Conservation (phyloP, 1,284 basidiomycete genomes). For the Cutaneotrichosporon dermatis region DNA sequence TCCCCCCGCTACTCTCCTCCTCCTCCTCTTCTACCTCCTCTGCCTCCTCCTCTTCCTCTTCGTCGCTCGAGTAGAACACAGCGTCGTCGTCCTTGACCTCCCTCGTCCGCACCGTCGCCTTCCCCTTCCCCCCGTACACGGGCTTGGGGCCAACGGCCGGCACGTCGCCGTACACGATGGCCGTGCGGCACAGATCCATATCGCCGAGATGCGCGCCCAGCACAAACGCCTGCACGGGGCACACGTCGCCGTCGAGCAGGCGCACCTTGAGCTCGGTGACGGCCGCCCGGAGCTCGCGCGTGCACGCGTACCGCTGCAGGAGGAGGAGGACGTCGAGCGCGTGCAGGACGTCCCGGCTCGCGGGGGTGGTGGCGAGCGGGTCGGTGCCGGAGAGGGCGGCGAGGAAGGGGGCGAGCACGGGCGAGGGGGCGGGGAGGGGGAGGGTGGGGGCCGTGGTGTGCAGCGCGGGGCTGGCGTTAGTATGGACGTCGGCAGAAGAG, state of each 20-base stretch:
- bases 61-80: too few species aligned
- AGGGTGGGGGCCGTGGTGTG: not conserved
- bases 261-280: slow-evolving; percentile 9
- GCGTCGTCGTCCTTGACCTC: too few species aligned
- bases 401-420: slow-evolving; percentile 6
- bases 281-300: slow-evolving; percentile 2
- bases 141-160: not conserved
- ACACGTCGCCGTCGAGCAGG: slow-evolving; percentile 14
- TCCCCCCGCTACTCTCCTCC: too few species aligned
- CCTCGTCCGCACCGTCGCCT: not conserved
- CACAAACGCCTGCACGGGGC: slow-evolving; percentile 13
- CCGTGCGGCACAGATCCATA: slow-evolving; percentile 17
- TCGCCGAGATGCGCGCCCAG: slow-evolving; percentile 13
- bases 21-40: too few species aligned
- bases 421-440: not conserved
- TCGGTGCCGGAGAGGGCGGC: slow-evolving; percentile 1
- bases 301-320: slow-evolving; percentile 3
- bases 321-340: slow-evolving; percentile 1
- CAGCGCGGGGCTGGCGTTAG: slow-evolving; percentile 3
- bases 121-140: not conserved
- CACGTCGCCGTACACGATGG: slow-evolving; percentile 14
- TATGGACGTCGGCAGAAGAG: too few species aligned
- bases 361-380: not conserved
- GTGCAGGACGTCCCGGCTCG: not conserved
- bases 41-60: too few species aligned